A percentile compares a stretch with the other conserved stretches of the same genome.
Evolutionary conservation across 2,329 filamentous ascomycete genomes (phyloP).

Genomic region (Penicillium expansum): DNA sequence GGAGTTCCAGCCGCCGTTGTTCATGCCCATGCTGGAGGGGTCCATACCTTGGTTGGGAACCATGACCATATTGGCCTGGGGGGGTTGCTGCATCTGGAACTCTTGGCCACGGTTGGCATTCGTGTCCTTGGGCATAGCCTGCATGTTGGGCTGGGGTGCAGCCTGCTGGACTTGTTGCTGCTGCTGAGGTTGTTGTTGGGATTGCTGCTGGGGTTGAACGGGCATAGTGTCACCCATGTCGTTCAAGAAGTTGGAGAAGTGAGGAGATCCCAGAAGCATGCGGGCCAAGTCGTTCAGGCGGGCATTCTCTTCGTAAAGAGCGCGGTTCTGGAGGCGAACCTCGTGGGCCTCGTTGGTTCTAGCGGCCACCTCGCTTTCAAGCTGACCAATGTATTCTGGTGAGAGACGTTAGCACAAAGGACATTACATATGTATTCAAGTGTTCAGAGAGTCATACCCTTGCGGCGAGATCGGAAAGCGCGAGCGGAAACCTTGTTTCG

Average conservation of each 20-base stretch:
- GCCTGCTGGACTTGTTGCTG: slow-evolving; percentile 40
- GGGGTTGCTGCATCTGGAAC: slow-evolving; percentile 60
- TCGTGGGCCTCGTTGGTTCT: slow-evolving; percentile 83
- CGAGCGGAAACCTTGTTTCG: slow-evolving; percentile 98
- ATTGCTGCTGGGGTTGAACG: slow-evolving; percentile 36
- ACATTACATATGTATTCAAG: not conserved
- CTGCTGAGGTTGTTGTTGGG: slow-evolving; percentile 38
- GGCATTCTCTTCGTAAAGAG: slow-evolving; percentile 80
- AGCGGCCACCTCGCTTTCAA: slow-evolving; percentile 81
- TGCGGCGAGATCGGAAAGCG: slow-evolving; percentile 95
- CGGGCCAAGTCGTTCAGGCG: slow-evolving; percentile 74
- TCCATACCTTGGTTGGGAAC: slow-evolving; percentile 77
- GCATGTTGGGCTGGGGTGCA: slow-evolving; percentile 41
- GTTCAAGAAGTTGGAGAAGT: slow-evolving; percentile 78
- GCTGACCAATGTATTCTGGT: slow-evolving; percentile 91
- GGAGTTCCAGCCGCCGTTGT: slow-evolving; percentile 44
- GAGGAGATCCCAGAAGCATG: slow-evolving; percentile 75
- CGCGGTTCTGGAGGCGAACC: slow-evolving; percentile 75
- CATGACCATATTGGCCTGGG: slow-evolving; percentile 71
- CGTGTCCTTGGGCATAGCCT: slow-evolving; percentile 62
- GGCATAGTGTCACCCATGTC: slow-evolving; percentile 61
- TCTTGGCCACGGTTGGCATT: slow-evolving; percentile 58
- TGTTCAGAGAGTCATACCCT: slow-evolving; percentile 63
- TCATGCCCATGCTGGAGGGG: slow-evolving; percentile 63
- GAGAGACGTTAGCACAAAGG: slow-evolving; percentile 4